A percentile compares a stretch with the other conserved stretches of the same genome.
Evolutionary conservation across 108 stramenopile genomes (phyloP).

Genomic region (Schizochytrium sp.): DNA sequence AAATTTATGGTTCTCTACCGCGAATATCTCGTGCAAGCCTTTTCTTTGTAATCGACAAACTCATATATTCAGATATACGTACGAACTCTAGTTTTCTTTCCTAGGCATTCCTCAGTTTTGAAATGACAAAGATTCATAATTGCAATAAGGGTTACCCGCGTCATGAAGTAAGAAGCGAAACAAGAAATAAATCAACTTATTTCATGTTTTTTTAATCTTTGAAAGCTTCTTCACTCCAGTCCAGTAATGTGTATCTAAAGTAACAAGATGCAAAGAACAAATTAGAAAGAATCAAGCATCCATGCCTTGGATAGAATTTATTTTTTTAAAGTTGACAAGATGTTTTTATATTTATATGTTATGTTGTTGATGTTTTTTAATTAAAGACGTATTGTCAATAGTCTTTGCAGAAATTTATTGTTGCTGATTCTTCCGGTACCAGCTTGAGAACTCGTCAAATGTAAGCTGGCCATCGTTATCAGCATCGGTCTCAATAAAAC

Average conservation of each 20-base stretch:
- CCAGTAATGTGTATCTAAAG: too few relatives aligned
- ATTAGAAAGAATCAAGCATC: too few relatives aligned
- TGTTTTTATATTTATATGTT: not conserved
- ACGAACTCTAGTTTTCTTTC: too few relatives aligned
- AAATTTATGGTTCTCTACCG: slow-evolving; percentile 86
- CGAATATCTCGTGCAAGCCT: slow-evolving; percentile 12
- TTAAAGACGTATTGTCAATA: too few relatives aligned
- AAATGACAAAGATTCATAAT: too few relatives aligned
- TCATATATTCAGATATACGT: too few relatives aligned
- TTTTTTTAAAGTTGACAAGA: not conserved
- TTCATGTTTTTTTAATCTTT: not conserved
- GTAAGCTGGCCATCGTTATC: slow-evolving; percentile 31
- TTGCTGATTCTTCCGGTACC: slow-evolving; percentile 24
- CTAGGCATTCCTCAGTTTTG: too few relatives aligned
- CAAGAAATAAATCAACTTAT: not conserved
- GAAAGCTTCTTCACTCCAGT: too few relatives aligned
- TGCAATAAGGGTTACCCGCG: not conserved
- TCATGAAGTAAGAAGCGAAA: not conserved
- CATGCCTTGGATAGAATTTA: not conserved
- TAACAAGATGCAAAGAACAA: too few relatives aligned
- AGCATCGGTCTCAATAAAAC: slow-evolving; percentile 34
- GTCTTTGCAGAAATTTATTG: too few relatives aligned
- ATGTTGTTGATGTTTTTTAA: too few relatives aligned
- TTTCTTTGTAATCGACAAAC: not conserved
- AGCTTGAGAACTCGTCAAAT: slow-evolving; percentile 61